These are phyloP conservation scores for Geotrichum klebahnii DNA, from an alignment of 1,139 yeast genomes.

Conservation along the genomic window DNA sequence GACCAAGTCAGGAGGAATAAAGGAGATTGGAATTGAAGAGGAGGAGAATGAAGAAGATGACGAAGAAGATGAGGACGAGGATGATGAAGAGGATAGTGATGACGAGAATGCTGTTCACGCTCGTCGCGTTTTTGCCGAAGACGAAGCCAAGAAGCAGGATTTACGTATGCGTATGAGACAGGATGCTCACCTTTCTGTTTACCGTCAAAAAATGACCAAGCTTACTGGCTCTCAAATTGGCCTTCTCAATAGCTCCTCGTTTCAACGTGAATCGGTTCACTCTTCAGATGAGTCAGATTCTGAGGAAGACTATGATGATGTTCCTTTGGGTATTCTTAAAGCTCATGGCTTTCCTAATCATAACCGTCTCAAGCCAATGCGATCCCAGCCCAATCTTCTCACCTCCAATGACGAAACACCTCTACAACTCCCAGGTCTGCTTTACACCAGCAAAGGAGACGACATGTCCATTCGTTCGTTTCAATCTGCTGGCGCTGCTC, in stretches of 20 bases:
- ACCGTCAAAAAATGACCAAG: conserved; percentile 44
- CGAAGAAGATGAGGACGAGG: conserved; percentile 11
- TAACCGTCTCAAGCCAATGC: conserved; percentile 23
- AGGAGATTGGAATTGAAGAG: conserved; percentile 6
- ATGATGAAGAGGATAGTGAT: conserved; percentile 10
- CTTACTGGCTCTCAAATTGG: conserved; percentile 38
- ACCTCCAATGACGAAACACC: neutral
- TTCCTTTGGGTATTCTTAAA: conserved; percentile 42
- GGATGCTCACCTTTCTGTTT: conserved; percentile 42
- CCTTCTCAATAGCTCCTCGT: conserved; percentile 8
- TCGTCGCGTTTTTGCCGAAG: conserved; percentile 28
- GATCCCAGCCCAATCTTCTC: conserved; percentile 28
- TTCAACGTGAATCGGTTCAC: conserved; percentile 25
- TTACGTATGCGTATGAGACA: conserved; percentile 39
- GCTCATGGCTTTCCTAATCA: conserved; percentile 42
- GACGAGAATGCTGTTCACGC: conserved; percentile 8
- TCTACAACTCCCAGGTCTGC: conserved; percentile 7
- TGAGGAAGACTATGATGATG: conserved; percentile 42
- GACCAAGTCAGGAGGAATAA: too few species aligned
- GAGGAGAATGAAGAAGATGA: conserved; percentile 2
- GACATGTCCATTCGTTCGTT: conserved; percentile 21
- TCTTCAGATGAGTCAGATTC: too few species aligned
- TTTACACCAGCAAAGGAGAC: conserved; percentile 11
- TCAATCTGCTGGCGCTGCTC: conserved; percentile 13
- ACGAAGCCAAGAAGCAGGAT: conserved; percentile 30